These are phyloP conservation scores for Dothistroma pini DNA, from an alignment of 2,329 filamentous ascomycete species.

Conservation along the genomic window DNA sequence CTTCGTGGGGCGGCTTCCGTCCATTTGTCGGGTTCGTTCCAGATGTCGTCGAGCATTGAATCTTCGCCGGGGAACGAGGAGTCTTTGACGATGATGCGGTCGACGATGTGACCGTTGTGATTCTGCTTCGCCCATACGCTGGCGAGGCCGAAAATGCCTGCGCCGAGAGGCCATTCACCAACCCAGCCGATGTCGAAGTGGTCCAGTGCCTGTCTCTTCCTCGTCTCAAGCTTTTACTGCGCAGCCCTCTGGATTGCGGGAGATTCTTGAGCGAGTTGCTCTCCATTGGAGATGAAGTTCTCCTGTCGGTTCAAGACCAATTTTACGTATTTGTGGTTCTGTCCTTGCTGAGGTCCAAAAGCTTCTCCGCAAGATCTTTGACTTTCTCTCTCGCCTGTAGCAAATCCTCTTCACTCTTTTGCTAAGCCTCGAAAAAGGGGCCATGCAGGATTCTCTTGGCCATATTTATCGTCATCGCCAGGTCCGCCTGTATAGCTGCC, in stretches of 20 bases:
- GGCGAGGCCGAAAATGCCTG: neutral
- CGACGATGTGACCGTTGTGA: slow-evolving; percentile 1
- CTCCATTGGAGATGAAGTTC: too few relatives aligned
- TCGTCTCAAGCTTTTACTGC: neutral
- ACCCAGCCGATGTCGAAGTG: neutral
- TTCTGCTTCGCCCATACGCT: slow-evolving; percentile 10
- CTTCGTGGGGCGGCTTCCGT: neutral
- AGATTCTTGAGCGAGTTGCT: neutral
- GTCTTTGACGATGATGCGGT: slow-evolving; percentile 8
- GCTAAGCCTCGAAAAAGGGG: neutral
- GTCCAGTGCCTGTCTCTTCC: neutral
- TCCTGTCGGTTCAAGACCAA: too few relatives aligned
- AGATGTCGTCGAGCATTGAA: neutral
- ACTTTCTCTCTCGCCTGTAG: neutral
- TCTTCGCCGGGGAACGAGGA: neutral
- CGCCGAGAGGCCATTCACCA: slow-evolving; percentile 1
- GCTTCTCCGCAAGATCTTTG: neutral
- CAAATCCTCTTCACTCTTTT: neutral
- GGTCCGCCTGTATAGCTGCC: neutral
- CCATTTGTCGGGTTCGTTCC: neutral
- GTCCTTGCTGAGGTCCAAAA: neutral
- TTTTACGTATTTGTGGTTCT: too few relatives aligned
- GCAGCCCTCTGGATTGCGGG: neutral
- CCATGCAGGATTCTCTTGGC: neutral
- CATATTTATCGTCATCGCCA: neutral